Evolutionary conservation across 2,329 filamentous ascomycete species (phyloP), one percentile per base, ranked within the genome.

Genomic region (Colletotrichum sp.): DNA sequence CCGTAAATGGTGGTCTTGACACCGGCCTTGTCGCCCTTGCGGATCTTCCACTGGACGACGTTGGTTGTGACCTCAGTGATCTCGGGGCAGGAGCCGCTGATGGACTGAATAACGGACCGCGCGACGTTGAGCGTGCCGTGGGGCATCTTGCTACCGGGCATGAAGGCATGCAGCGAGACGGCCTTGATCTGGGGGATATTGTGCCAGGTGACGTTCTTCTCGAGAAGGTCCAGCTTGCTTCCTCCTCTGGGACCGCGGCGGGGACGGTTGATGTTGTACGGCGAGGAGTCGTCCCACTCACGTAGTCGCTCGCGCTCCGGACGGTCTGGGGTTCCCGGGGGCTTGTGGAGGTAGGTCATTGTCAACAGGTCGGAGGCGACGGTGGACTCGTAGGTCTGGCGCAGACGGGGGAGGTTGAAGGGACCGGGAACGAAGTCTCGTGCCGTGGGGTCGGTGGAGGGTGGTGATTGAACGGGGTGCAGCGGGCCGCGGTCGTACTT

Each of bases 401-500:
- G 93, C 75, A 98, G 90, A 71, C 97, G 94, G 15, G 96, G 95
- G 66, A 95, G 89, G 82, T 93, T 94, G 89, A 99, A 99, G 3
- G 97, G 97, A 0, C 97, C 97, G 1, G 97, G 96, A 30, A 95
- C 89, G 85, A 97, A 99, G 82, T 95, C 90, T 83, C 97, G 94
- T 75, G 97, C 98, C 32, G 94, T 91, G 1, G 96, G 96, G 81
- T 98, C 95, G 78, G 96, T 97, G 68, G 93, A 91, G 52, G 93
- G 90, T n/a, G 95, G 96, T 75, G 95, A 95, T 87, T 98, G 95
- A 81, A 98, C 93, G 67, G 97, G 97, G 84, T 99, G 96, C 28
- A 99, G 90, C 78, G 96, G 96, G 72, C 97, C 97, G 82, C 96
- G 95, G 85, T 98, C 93, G 90, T 96, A 99, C 87, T 96, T 97